Base-by-base conservation (phyloP, 2,329 filamentous ascomycete genomes). In the Aspergillus ibericus region DNA sequence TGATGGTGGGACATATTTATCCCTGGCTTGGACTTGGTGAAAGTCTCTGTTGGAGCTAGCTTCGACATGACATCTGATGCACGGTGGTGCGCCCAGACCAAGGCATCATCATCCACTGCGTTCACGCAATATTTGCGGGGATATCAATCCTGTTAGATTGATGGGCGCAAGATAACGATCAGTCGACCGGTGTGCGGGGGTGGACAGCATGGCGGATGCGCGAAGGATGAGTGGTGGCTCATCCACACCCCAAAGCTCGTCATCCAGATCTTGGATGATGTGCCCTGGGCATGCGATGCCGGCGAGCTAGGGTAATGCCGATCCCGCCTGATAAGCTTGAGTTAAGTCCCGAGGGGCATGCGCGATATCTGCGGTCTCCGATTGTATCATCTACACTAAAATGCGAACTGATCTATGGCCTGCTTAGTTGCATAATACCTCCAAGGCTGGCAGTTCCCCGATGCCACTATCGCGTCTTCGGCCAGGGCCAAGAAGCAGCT, bases 381-480 rank as follows among this genome's bases (percentile, higher is more conserved):
- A 48, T 48, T 48, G 35, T 55, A n/a, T 10, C 35, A 55, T 55
- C 27, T 35, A 42, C 46, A 36, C n/a, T 51, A 22, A 50, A 51
- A 36, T 35, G 12, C 48, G 8, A 36, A 51, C 48, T 34, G 32
- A 4, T 51, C 48, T 53, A 29, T 53, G 38, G 7, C 18, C n/a
- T 27, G 35, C 40, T 25, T 42, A 35, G 40, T 15, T 52, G 34
- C 61, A 60, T 12, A 53, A 60, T 12, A 53, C 47, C 20, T 49
- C 48, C 22, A 61, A 22, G 40, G 47, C 60, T 27, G 49, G 62
- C 25, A 61, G 48, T 29, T 44, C 58, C 15, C 58, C 59, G 40
- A 65, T 54, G 13, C 58, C 59, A n/a, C 58, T 60, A 20, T 64
- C 62, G 44, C 59, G 32, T 9, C 59, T 47, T n/a, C 25, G 46